Evolutionary conservation across 2,329 filamentous ascomycete species (phyloP), one percentile per base, ranked within the genome.

Genomic region (Cadophora gregata): DNA sequence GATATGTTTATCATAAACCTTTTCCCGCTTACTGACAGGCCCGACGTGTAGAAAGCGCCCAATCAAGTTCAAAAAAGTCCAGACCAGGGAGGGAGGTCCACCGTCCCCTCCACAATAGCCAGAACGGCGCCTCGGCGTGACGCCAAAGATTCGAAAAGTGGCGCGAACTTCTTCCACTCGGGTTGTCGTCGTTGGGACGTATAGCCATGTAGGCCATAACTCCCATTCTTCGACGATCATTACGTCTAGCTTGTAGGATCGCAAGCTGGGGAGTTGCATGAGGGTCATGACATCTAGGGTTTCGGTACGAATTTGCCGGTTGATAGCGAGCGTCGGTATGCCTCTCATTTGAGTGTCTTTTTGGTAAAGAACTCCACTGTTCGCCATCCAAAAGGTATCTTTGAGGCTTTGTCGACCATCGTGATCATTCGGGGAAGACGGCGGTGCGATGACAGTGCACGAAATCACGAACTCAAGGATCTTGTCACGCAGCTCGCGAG

Each of bases 241-340:
- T n/a, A 33, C 51, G 19, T 55, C 51, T 19, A 33, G 29, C 21
- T 33, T 55, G 19, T 55, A 55, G 16, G 51, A 55, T 55, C 51
- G 27, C 16, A 55, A 25, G 27, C 51, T 21, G 21, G 27, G 27
- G 8, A 55, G 27, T 7, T 55, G 29, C 10, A 55, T 14, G 16
- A 19, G 27, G 27, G 19, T 9, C 25, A 55, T 33, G 51, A 55
- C 27, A 5, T 4, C 14, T 10, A 55, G 10, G 14, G 51, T 55
- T 29, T 55, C 51, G 5, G 1, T 25, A 19, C 51, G 27, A 12
- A 55, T 14, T 16, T 55, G 51, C 3, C 16, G 51, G 33, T 55
- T 33, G 27, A 55, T n/a, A 7, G 27, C 27, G 27, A 55, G 51
- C 5, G 51, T 55, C 12, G 51, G 51, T 14, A 55, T n/a, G 24